Base-by-base conservation (phyloP, 495 filamentous ascomycete species). In the Lasiosphaeriaceae sp. region DNA sequence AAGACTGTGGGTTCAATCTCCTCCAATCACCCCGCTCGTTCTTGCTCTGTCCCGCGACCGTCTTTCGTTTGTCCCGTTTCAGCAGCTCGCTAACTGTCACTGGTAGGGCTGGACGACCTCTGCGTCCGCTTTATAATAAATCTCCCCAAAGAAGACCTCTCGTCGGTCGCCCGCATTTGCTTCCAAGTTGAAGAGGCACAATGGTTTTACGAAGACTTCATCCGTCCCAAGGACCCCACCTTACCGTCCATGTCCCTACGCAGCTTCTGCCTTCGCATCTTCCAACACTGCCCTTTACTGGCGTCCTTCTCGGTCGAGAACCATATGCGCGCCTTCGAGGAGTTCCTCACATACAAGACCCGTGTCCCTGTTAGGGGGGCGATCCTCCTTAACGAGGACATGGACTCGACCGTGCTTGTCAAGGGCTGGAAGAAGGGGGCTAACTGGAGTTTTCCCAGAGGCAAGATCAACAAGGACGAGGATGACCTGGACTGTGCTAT, bases 181-280 rank as follows among this genome's bases (percentile, higher is more conserved):
- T 98, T 98, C 71, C 92, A 97, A 75, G 87, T 98, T 54, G 94
- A 98, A 73, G 95, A 97, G 67, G 94, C 94, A 66, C 94, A 98
- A 88, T 98, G 94, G 94, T 97, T 92, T 72, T 98, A 97, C 84
- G 95, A 97, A 74, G 94, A 98, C 73, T 98, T 97, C 67, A 89
- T 98, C 71, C 89, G 95, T 35, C 92, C 91, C 29, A 76, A 92
- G 52, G 90, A 96, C 66, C 90, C 91, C 9, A 78, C 79, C 31
- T 76, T 97, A 3, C 95, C 95, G 7, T 90, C 88, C 2, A 84
- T 97, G 71, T 85, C 85, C 35, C 81, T 97, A 11, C 85, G 88
- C 47, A 82, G 76, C 24, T 98, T 98, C 71, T 90, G 86, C 57
- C 74, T 91, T 41, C 86, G 87, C 60, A 94, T 97, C 59, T 96